A percentile compares a stretch with the other conserved stretches of the same genome.
Conservation (phyloP, 1,284 basidiomycete genomes). For the Melampsora occidentalis region DNA sequence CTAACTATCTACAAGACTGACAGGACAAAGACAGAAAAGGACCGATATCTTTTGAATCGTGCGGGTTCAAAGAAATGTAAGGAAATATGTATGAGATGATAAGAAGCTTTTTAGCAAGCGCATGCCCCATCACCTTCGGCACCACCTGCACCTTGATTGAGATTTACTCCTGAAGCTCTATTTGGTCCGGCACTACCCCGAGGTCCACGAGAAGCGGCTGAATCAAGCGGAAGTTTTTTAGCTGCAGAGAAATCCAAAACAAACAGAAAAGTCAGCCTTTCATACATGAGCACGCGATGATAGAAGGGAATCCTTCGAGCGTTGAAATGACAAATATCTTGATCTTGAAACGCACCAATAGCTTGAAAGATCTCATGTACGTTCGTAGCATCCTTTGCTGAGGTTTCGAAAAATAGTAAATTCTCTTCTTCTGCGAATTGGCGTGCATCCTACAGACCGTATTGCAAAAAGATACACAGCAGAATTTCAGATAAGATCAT, state of each 20-base stretch:
- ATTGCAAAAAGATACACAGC: not conserved
- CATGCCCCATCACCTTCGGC: slow-evolving; percentile 19
- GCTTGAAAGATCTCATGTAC: slow-evolving; percentile 83
- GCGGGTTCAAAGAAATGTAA: too few species aligned
- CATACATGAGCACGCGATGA: too few species aligned
- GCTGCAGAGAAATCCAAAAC: slow-evolving; percentile 8
- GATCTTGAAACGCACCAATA: slow-evolving; percentile 63
- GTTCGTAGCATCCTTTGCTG: slow-evolving; percentile 87
- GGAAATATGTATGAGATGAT: not conserved
- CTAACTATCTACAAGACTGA: too few species aligned
- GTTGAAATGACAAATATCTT: too few species aligned
- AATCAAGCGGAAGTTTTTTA: slow-evolving; percentile 32
- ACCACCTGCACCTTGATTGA: slow-evolving; percentile 15
- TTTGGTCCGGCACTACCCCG: slow-evolving; percentile 3
- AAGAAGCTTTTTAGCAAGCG: slow-evolving; percentile 17
- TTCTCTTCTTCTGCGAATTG: slow-evolving; percentile 93
- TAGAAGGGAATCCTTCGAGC: not conserved
- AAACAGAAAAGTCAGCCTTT: not conserved
- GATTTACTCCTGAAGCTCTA: slow-evolving; percentile 8
- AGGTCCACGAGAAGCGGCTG: slow-evolving; percentile 15
- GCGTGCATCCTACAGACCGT: slow-evolving; percentile 66
- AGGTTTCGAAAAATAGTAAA: slow-evolving; percentile 92
- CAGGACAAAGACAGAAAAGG: too few species aligned
- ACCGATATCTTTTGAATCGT: too few species aligned
- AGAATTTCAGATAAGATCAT: too few species aligned